phyloP scores from a whole-genome alignment of 805 yeast species.

The Wickerhamiella azymoides region DNA sequence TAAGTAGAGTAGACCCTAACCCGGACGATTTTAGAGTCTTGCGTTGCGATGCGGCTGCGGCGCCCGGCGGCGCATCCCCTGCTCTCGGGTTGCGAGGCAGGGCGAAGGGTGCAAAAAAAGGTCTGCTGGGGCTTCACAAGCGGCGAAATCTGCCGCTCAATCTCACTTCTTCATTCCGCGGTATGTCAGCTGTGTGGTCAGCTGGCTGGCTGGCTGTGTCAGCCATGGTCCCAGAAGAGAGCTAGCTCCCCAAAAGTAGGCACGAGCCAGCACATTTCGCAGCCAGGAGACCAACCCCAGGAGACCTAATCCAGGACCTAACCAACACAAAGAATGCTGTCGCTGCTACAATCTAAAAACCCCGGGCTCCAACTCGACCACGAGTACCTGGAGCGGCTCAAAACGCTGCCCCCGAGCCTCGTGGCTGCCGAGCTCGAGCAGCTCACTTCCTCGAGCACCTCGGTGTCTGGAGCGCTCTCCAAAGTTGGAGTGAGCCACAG shows the following conservation, averaged over 20 bases:
- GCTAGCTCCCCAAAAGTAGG: no score
- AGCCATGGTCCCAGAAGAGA: no score
- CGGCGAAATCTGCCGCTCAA: not conserved
- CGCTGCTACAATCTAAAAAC: not conserved
- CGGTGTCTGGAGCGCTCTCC: constrained; percentile 3
- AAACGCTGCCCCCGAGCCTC: constrained; percentile 13
- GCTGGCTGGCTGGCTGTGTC: not conserved
- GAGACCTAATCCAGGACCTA: no score
- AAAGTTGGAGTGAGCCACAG: constrained; percentile 12
- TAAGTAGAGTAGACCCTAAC: not conserved
- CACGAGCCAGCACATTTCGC: no score
- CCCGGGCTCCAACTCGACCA: constrained; percentile 9
- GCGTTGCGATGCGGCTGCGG: no score
- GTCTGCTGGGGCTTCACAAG: no score
- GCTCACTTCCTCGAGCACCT: constrained; percentile 7
- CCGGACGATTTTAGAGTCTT: not conserved
- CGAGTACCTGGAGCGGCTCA: constrained; percentile 14
- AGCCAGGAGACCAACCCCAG: no score
- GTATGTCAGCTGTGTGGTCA: not conserved
- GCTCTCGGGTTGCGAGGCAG: no score
- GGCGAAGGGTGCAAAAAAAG: no score
- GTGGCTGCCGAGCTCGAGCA: constrained; percentile 12
- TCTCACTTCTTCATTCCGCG: not conserved
- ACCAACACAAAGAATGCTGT: not conserved
- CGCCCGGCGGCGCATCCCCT: no score